phyloP scores from a whole-genome alignment of 1,139 yeast species.

The Saccharomyces uvarum region DNA sequence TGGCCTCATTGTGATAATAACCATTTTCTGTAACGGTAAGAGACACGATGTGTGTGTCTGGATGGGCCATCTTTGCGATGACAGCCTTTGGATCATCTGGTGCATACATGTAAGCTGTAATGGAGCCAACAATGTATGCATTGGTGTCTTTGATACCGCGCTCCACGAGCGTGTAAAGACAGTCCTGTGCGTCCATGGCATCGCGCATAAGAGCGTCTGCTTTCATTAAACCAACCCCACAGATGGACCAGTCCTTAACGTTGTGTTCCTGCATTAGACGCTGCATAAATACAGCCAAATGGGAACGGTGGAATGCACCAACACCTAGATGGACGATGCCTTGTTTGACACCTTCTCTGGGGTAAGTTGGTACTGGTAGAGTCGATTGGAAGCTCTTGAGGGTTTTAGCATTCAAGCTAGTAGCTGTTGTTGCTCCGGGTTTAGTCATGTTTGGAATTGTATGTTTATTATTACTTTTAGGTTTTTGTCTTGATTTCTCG shows the following conservation, averaged over 20 bases:
- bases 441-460: not conserved
- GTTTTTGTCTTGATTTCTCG: too few relatives aligned
- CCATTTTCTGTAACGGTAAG: not conserved
- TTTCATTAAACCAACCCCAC: slow-evolving; percentile 8
- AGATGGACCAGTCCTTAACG: slow-evolving; percentile 8
- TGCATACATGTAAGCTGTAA: slow-evolving; percentile 7
- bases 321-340: slow-evolving; percentile 8
- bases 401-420: not conserved
- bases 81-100: slow-evolving; percentile 6
- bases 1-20: slow-evolving; percentile 8
- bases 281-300: slow-evolving; percentile 8
- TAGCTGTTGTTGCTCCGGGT: not conserved
- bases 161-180: slow-evolving; percentile 6
- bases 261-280: slow-evolving; percentile 8
- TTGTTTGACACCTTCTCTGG: slow-evolving; percentile 7
- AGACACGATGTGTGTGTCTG: not conserved
- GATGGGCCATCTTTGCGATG: not conserved
- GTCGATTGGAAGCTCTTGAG: not conserved
- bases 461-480: too few relatives aligned
- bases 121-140: not conserved
- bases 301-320: slow-evolving; percentile 8
- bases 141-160: slow-evolving; percentile 5
- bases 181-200: slow-evolving; percentile 6
- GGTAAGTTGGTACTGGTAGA: slow-evolving; percentile 6
- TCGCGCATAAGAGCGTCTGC: slow-evolving; percentile 7